phyloP scores from a whole-genome alignment of 306 rosid genomes.

The Ziziphus jujuba region DNA sequence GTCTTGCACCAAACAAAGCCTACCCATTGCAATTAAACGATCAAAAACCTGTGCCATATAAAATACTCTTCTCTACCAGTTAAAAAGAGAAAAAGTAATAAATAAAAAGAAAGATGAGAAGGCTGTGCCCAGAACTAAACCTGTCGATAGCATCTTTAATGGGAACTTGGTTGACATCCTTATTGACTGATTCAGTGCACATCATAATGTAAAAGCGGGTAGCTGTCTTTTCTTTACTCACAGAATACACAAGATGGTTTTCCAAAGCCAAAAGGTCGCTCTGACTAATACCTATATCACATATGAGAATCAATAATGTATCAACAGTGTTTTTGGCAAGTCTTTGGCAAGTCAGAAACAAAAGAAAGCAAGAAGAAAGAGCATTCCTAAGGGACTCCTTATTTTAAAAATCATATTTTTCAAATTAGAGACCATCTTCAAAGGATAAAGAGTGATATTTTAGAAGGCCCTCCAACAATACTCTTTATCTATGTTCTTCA shows the following conservation, averaged over 20 bases:
- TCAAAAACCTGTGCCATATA: neutral
- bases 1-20: too few relatives aligned
- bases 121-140: constrained; percentile 28
- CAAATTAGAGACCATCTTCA: too few relatives aligned
- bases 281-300: constrained; percentile 53
- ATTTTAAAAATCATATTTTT: too few relatives aligned
- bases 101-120: neutral
- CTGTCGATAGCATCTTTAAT: constrained; percentile 56
- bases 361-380: neutral
- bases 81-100: neutral
- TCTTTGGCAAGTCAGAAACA: constrained; percentile 5
- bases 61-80: neutral
- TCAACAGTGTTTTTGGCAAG: constrained; percentile 19
- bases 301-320: constrained; percentile 27
- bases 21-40: neutral
- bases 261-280: constrained; percentile 53
- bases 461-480: too few relatives aligned
- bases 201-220: constrained; percentile 63
- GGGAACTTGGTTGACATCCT: constrained; percentile 43
- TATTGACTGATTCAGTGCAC: constrained; percentile 37
- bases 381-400: neutral
- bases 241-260: constrained; percentile 59
- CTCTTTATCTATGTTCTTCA: too few relatives aligned
- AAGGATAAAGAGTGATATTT: too few relatives aligned
- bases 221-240: constrained; percentile 61